These are phyloP conservation scores for Ochetophila trinervis DNA, from an alignment of 306 rosid genomes.

Conservation along the genomic window DNA sequence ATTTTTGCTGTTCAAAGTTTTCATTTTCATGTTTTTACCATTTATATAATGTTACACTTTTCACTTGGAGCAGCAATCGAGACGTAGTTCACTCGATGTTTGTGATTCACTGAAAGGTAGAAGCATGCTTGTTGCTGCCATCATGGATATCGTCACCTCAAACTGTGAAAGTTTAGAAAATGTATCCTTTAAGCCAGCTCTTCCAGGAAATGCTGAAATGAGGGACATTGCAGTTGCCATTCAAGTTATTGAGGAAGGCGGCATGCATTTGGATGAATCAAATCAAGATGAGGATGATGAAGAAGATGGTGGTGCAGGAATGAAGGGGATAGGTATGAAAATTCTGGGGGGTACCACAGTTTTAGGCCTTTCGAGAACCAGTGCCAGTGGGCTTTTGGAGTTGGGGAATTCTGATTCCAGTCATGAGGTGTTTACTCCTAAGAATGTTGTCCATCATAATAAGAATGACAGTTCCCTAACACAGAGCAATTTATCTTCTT, in stretches of 20 bases:
- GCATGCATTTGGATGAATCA: slow-evolving; percentile 73
- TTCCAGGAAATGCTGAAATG: slow-evolving; percentile 77
- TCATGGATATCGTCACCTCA: slow-evolving; percentile 91
- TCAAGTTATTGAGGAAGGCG: slow-evolving; percentile 88
- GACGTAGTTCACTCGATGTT: slow-evolving; percentile 69
- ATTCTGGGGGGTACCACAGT: slow-evolving; percentile 78
- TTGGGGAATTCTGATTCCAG: slow-evolving; percentile 36
- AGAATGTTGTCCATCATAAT: slow-evolving; percentile 33
- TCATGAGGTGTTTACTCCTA: slow-evolving; percentile 25
- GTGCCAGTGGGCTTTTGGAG: slow-evolving; percentile 32
- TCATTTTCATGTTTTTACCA: slow-evolving; percentile 28
- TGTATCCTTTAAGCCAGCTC: slow-evolving; percentile 55
- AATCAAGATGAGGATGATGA: slow-evolving; percentile 40
- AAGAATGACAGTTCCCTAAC: slow-evolving; percentile 38
- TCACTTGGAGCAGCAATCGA: slow-evolving; percentile 66
- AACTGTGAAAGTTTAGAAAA: slow-evolving; percentile 63
- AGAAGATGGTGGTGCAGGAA: slow-evolving; percentile 57
- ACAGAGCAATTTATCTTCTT: slow-evolving; percentile 41
- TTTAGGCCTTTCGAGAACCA: slow-evolving; percentile 67
- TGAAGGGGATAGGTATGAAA: slow-evolving; percentile 79
- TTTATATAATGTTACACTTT: slow-evolving; percentile 30
- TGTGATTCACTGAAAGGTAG: slow-evolving; percentile 89
- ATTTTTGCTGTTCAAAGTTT: too few species aligned
- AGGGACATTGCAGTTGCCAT: slow-evolving; percentile 87
- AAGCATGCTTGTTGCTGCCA: slow-evolving; percentile 99